phyloP scores from a whole-genome alignment of 1,139 yeast species.

The Scheffersomyces illinoinensis region DNA sequence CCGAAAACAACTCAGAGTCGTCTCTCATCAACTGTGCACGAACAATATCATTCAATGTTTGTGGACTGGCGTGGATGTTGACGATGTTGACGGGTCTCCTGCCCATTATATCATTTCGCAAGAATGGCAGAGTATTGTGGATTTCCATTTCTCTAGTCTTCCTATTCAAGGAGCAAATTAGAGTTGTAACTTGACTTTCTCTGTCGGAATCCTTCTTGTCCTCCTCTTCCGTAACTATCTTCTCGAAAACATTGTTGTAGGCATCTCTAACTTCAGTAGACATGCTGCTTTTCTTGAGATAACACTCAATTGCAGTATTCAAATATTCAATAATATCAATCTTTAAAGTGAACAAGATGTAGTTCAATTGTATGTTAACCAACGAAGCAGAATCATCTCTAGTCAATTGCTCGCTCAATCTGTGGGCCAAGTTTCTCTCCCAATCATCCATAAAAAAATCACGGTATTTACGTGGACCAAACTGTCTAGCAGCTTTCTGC shows the following conservation, averaged over 20 bases:
- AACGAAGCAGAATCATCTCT: slow-evolving; percentile 28
- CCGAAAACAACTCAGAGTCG: neutral
- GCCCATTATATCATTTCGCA: neutral
- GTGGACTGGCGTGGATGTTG: neutral
- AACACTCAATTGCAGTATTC: slow-evolving; percentile 13
- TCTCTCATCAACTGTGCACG: neutral
- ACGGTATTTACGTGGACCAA: neutral
- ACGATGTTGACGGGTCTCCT: neutral
- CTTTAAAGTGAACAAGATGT: slow-evolving; percentile 31
- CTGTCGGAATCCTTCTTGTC: slow-evolving; percentile 7
- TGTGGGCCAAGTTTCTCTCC: slow-evolving; percentile 26
- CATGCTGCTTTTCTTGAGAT: slow-evolving; percentile 5
- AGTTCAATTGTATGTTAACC: slow-evolving; percentile 39
- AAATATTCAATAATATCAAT: slow-evolving; percentile 29
- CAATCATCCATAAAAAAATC: slow-evolving; percentile 20
- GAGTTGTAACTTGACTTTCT: slow-evolving; percentile 12
- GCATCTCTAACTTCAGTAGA: slow-evolving; percentile 4
- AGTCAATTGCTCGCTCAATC: slow-evolving; percentile 24
- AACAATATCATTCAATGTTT: neutral
- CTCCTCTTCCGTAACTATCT: neutral
- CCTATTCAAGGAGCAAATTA: slow-evolving; percentile 34
- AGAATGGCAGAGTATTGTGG: slow-evolving; percentile 15
- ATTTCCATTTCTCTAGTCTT: slow-evolving; percentile 29
- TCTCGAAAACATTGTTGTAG: slow-evolving; percentile 1
- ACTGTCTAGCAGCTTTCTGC: neutral